Conservation (phyloP, 768 basidiomycete species). For the Asterophora parasitica region DNA sequence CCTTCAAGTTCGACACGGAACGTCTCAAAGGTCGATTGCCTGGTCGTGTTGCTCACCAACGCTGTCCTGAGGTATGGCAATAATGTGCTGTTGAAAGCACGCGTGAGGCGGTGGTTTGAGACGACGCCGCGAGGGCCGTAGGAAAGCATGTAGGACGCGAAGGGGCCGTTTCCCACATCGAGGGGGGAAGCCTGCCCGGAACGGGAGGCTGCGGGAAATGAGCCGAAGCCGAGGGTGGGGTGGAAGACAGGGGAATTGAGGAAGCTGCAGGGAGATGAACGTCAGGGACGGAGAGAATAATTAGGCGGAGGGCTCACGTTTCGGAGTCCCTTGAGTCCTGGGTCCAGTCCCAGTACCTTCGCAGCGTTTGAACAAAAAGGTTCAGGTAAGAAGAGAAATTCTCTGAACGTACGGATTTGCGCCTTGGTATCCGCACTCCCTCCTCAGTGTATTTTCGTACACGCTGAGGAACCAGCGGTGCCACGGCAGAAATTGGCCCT, state of each 20-base stretch:
- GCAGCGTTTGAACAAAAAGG: background rate
- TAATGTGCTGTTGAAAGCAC: slow-evolving; percentile 20
- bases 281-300: background rate
- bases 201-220: slow-evolving; percentile 22
- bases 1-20: slow-evolving; percentile 36
- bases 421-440: slow-evolving; percentile 23
- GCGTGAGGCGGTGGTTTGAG: slow-evolving; percentile 31
- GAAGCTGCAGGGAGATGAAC: slow-evolving; percentile 20
- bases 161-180: slow-evolving; percentile 24
- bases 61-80: slow-evolving; percentile 16
- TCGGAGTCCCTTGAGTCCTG: slow-evolving; percentile 23
- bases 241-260: slow-evolving; percentile 30
- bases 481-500: slow-evolving; percentile 25
- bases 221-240: slow-evolving; percentile 29
- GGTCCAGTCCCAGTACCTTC: slow-evolving; percentile 38
- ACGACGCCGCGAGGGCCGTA: slow-evolving; percentile 26
- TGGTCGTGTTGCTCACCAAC: background rate
- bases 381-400: background rate
- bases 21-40: slow-evolving; percentile 23
- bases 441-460: slow-evolving; percentile 21
- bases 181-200: slow-evolving; percentile 21
- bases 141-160: slow-evolving; percentile 26
- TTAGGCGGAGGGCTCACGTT: slow-evolving; percentile 15
- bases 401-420: slow-evolving; percentile 17
- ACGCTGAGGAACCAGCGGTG: slow-evolving; percentile 21